Conservation (phyloP, 139 green algal genomes). For the Nannochloris sp. region DNA sequence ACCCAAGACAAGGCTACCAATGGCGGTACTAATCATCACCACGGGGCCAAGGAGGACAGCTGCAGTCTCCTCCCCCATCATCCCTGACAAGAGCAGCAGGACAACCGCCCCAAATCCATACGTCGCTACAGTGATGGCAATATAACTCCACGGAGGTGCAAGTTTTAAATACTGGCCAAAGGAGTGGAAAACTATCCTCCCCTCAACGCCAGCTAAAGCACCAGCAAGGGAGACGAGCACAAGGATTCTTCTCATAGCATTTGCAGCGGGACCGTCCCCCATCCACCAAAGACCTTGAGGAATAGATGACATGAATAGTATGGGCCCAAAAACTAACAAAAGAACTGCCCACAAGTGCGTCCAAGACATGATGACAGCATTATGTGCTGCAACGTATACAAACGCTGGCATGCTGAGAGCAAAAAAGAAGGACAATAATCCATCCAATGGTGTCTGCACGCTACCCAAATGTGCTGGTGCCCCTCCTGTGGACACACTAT, state of each 20-base stretch:
- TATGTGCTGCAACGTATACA: constrained; percentile 58
- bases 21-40: constrained; percentile 32
- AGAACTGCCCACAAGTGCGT: constrained; percentile 63
- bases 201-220: constrained; percentile 66
- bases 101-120: constrained; percentile 48
- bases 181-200: constrained; percentile 77
- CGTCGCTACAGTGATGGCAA: constrained; percentile 69
- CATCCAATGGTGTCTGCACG: constrained; percentile 44
- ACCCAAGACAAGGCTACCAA: constrained; percentile 53
- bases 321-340: constrained; percentile 47
- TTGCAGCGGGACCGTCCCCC: constrained; percentile 1
- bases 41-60: constrained; percentile 22
- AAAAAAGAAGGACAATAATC: constrained; percentile 36
- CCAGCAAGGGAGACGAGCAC: constrained; percentile 30
- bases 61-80: constrained; percentile 17
- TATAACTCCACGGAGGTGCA: constrained; percentile 74
- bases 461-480: not conserved
- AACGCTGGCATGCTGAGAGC: constrained; percentile 42
- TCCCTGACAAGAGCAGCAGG: constrained; percentile 44
- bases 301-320: constrained; percentile 48
- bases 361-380: constrained; percentile 31
- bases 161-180: constrained; percentile 90
- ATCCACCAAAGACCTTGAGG: constrained; percentile 75
- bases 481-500: not conserved
- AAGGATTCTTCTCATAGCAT: constrained; percentile 21